Evolutionary conservation across 2,329 filamentous ascomycete genomes (phyloP), one percentile per base, ranked within the genome.

Genomic region (Xylariaceae sp.): DNA sequence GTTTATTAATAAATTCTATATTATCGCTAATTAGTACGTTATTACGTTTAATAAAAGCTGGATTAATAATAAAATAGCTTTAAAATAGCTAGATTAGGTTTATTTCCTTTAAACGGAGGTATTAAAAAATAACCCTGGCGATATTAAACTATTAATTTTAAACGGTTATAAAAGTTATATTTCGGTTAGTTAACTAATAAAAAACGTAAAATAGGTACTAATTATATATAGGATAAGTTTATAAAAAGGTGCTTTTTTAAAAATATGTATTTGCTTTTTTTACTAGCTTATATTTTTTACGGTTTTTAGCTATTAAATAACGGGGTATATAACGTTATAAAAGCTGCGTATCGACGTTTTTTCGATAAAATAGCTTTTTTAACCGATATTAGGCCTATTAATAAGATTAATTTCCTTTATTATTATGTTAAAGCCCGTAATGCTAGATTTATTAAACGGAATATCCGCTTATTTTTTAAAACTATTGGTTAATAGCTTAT

Each of bases 351-450:
- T 35, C 32, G 32, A 10, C 32, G 14, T 10, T 35, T 35, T 35
- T 14, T 35, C 14, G 10, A 10, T 10, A 14, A 35, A 14, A 10
- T 35, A 35, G 32, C 32, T 10, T 10, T 14, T 10, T 10, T 35
- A 14, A 35, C 32, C 32, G 32, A 35, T 35, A 14, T 14, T 35
- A 14, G 10, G 32, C 32, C 32, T 43, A 22, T 19, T 22, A 43
- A 17, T 43, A 43, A 43, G 19, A 43, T 19, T 22, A 40, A 40
- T 15, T 43, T 43, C 11, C 12, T 17, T 43, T 43, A 43, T 43
- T 17, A 12, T 11, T 43, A 43, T 43, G 30, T 43, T 7, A 43
- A 19, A 22, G 22, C 22, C 15, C n/a, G n/a, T n/a, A n/a, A n/a
- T n/a, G n/a, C n/a, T n/a, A n/a, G n/a, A n/a, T n/a, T n/a, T n/a